A percentile compares a stretch with the other conserved stretches of the same genome.
Conservation (phyloP, 163 green algal species). For the Chlamydomonas reinhardtii region DNA sequence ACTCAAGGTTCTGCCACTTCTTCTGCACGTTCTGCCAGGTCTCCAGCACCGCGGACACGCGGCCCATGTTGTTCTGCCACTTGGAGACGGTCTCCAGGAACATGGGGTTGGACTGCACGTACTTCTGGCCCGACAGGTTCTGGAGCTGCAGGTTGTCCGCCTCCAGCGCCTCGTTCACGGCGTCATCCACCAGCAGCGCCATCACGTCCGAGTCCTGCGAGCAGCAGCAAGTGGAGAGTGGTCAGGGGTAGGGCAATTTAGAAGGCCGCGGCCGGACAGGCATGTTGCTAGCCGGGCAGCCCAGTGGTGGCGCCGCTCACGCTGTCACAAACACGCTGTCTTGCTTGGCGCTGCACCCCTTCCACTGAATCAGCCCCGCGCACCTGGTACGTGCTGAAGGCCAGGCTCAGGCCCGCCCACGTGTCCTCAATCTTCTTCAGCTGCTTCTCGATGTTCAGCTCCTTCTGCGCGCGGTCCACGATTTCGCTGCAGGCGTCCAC, state of each 20-base stretch:
- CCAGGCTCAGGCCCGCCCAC: conserved; percentile 81
- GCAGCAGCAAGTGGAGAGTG: not conserved
- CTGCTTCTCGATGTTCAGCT: conserved; percentile 93
- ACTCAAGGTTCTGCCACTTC: conserved; percentile 94
- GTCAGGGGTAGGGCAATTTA: conserved; percentile 16
- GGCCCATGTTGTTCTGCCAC: conserved; percentile 91
- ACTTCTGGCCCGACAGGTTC: conserved; percentile 90
- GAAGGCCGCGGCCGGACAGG: too few species aligned
- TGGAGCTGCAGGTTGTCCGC: conserved; percentile 93
- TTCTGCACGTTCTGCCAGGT: conserved; percentile 92
- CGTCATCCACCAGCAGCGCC: conserved; percentile 63
- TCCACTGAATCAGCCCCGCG: too few species aligned
- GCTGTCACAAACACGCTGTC: too few species aligned
- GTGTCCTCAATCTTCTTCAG: conserved; percentile 94
- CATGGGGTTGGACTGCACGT: conserved; percentile 90
- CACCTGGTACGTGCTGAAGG: conserved; percentile 79
- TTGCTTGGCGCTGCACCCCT: too few species aligned
- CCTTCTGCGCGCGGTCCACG: conserved; percentile 93
- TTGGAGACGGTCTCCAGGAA: conserved; percentile 86
- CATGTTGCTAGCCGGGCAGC: too few species aligned
- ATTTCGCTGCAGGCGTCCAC: conserved; percentile 90
- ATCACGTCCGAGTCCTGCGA: conserved; percentile 80
- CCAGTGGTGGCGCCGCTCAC: too few species aligned
- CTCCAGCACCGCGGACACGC: conserved; percentile 83
- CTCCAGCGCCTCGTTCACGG: conserved; percentile 85